A percentile compares a stretch with the other conserved stretches of the same genome.
phyloP scores from a whole-genome alignment of 1,284 basidiomycete genomes.

The Boletellus dicymbophilus region DNA sequence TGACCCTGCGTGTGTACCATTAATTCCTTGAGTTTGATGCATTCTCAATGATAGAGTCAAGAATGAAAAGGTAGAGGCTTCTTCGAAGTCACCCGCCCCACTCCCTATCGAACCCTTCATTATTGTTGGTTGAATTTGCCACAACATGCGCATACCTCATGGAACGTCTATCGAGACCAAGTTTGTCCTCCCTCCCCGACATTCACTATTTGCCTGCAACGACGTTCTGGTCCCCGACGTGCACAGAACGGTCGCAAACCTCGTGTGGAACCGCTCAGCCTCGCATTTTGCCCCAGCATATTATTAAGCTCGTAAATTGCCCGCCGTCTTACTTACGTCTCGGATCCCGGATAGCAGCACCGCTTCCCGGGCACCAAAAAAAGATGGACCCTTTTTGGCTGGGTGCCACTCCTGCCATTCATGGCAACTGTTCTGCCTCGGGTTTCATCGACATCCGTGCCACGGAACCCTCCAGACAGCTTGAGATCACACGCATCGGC shows the following conservation, averaged over 20 bases:
- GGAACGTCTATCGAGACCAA: not conserved
- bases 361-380: conserved; percentile 4
- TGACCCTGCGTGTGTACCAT: not conserved
- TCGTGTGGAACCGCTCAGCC: no score
- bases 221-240: no score
- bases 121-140: conserved; percentile 1
- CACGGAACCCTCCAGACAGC: conserved; percentile 13
- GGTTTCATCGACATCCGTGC: conserved; percentile 26
- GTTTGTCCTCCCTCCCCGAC: conserved; percentile 1
- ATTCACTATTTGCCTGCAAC: conserved; percentile 1
- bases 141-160: conserved; percentile 17
- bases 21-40: not conserved
- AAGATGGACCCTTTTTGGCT: no score
- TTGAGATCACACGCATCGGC: conserved; percentile 15
- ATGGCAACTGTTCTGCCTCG: conserved; percentile 22
- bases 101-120: not conserved
- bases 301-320: no score
- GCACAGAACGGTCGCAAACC: no score
- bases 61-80: not conserved
- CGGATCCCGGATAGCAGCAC: conserved; percentile 15
- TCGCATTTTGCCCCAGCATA: no score
- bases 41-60: not conserved
- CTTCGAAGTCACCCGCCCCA: conserved; percentile 1
- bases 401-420: no score
- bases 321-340: conserved; percentile 3